Conservation (phyloP, 352 stramenopile species). For the Plasmopara viticola region DNA sequence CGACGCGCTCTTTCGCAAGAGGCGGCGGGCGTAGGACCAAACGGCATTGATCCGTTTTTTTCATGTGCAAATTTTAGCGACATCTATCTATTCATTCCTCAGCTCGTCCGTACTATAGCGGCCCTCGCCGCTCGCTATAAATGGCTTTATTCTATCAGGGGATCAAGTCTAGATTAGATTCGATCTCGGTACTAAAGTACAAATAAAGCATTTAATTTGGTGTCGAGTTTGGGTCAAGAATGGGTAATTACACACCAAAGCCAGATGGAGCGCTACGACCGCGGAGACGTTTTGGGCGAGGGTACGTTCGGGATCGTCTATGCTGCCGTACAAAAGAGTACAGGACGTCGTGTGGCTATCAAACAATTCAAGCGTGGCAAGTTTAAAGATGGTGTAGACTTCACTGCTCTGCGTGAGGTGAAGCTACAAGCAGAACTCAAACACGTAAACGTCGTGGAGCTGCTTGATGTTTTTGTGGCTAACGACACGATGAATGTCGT, state of each 20-base stretch:
- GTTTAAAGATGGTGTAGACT: slow-evolving; percentile 86
- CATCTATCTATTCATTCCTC: too few species aligned
- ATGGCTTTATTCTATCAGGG: not conserved
- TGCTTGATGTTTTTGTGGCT: slow-evolving; percentile 83
- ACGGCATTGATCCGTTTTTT: not conserved
- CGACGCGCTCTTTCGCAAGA: slow-evolving; percentile 4
- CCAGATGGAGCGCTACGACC: slow-evolving; percentile 75
- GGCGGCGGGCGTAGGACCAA: not conserved
- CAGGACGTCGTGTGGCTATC: slow-evolving; percentile 64
- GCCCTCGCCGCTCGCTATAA: slow-evolving; percentile 5
- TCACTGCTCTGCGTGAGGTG: slow-evolving; percentile 85
- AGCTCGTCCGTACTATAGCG: too few species aligned
- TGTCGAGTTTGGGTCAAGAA: not conserved
- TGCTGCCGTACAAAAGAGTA: slow-evolving; percentile 68
- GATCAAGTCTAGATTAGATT: too few species aligned
- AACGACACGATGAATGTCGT: slow-evolving; percentile 89
- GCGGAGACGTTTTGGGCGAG: slow-evolving; percentile 69
- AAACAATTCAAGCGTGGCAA: slow-evolving; percentile 88
- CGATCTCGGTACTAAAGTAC: too few species aligned
- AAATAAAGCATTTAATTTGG: not conserved
- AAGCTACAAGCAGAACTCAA: slow-evolving; percentile 85
- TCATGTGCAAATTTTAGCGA: too few species aligned
- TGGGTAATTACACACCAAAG: not conserved
- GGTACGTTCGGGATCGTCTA: slow-evolving; percentile 88
- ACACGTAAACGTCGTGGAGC: slow-evolving; percentile 77